phyloP scores from a whole-genome alignment of 257 asterid species.

The Jacaranda mimosifolia region DNA sequence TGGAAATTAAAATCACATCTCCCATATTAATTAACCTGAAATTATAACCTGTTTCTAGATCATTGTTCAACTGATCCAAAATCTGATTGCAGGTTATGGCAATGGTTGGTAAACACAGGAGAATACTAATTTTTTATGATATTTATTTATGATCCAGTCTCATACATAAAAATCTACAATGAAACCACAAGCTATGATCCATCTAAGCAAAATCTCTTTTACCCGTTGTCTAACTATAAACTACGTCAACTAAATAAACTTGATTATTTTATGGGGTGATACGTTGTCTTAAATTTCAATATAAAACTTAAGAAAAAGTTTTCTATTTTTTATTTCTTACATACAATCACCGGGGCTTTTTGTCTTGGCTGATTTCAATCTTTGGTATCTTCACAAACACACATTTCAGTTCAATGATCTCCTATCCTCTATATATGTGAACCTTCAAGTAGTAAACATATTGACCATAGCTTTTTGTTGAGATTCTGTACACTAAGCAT shows the following conservation, averaged over 20 bases:
- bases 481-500: no score
- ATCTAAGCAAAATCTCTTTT: not conserved
- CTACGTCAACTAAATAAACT: not conserved
- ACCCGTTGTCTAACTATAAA: not conserved
- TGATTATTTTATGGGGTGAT: not conserved
- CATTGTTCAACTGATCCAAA: not conserved
- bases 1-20: not conserved
- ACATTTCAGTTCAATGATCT: not conserved
- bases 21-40: not conserved
- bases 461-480: no score
- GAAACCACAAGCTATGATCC: no score
- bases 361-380: not conserved
- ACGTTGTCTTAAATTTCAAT: no score
- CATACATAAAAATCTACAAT: no score
- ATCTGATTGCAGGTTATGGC: not conserved
- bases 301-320: no score
- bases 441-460: no score
- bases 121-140: not conserved
- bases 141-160: not conserved
- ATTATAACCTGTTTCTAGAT: not conserved
- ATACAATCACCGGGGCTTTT: no score
- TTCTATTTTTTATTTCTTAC: no score
- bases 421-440: not conserved
- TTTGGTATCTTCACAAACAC: not conserved
- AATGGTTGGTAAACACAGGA: not conserved